phyloP scores from a whole-genome alignment of 768 basidiomycete species.

The Boletus rex-veris region DNA sequence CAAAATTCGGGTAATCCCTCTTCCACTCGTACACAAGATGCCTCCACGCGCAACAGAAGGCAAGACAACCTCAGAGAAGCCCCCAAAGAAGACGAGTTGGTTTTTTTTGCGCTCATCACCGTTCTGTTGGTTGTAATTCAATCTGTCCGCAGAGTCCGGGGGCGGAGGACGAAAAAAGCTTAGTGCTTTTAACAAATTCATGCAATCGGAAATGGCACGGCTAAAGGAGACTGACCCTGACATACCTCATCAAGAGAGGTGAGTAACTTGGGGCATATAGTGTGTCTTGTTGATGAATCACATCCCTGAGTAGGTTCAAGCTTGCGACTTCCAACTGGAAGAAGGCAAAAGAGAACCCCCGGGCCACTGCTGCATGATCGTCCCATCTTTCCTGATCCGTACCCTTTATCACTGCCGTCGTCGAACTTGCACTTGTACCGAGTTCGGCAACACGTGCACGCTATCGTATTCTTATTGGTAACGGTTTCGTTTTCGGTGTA shows the following conservation, averaged over 20 bases:
- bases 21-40: constrained; percentile 32
- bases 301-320: constrained; percentile 52
- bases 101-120: constrained; percentile 9
- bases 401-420: constrained; percentile 4
- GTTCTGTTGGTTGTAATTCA: constrained; percentile 17
- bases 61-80: constrained; percentile 44
- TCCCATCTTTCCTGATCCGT: constrained; percentile 4
- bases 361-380: constrained; percentile 30
- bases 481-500: constrained; percentile 22
- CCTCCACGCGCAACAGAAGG: constrained; percentile 38
- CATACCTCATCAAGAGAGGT: constrained; percentile 73
- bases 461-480: constrained; percentile 33
- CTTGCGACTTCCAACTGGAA: constrained; percentile 77
- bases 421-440: constrained; percentile 10
- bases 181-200: constrained; percentile 74
- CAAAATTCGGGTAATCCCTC: constrained; percentile 9
- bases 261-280: constrained; percentile 2
- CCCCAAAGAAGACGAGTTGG: constrained; percentile 54
- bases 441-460: constrained; percentile 19
- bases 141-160: constrained; percentile 44
- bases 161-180: constrained; percentile 56
- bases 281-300: background rate
- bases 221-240: constrained; percentile 74
- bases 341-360: constrained; percentile 65
- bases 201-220: constrained; percentile 77